Base-by-base conservation (phyloP, 257 asterid species). In the Coffea canephora region DNA sequence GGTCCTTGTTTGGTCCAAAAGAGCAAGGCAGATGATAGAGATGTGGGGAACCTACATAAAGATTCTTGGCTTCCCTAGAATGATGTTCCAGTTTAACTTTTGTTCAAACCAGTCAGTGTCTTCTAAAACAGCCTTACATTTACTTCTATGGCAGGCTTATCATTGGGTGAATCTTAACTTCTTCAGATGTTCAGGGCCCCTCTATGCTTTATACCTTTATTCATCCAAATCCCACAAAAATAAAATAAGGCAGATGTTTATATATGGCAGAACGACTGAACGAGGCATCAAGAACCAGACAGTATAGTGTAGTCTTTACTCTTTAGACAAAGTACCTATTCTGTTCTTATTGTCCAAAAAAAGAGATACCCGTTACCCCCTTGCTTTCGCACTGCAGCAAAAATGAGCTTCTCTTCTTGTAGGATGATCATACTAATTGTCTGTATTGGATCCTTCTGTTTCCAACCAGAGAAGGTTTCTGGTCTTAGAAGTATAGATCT, bases 101-200 rank as follows among this genome's bases (percentile, higher is more conserved):
- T 87, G 79, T 94, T 94, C 97, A 94, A 94, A 94, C 92, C 80
- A 84, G 96, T 87, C 93, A 89, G 88, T 77, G 86, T 87, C 96
- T 87, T 91, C 89, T 89, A 88, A 85, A 88, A 83, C 96, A 92
- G 94, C 97, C 97, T 91, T 91, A 80, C 79, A 64, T 84, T 79
- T 85, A 87, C 90, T 86, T 88, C 89, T 80, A 67, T 82, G 82
- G 72, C 87, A 86, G 85, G 90, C 97, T 90, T 86, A 88, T 94
- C 85, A 94, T 92, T 94, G 93, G 78, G 78, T 92, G 87, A 92
- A 92, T 91, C 93, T 77, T 50, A 82, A 81, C 92, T 88, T 85
- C 90, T 80, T 87, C 81, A 71, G 70, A 84, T 88, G 84, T 87
- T 80, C 81, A 72, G 80, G 75, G 83, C 83, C 89, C 84, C 87